Conservation (phyloP, 495 filamentous ascomycete genomes). For the Cercophora scortea region DNA sequence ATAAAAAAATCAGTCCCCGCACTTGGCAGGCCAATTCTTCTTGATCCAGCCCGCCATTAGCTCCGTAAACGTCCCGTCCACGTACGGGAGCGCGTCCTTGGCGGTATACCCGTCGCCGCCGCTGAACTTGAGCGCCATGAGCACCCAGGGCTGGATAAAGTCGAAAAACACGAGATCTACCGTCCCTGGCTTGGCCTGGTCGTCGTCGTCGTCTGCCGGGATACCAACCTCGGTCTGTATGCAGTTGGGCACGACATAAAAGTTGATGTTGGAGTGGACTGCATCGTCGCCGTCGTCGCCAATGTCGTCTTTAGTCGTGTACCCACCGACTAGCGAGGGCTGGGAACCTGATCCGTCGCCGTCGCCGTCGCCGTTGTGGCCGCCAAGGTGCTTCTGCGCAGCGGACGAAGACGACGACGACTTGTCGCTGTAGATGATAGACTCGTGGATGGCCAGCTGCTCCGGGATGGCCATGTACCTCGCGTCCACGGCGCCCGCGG, state of each 20-base stretch:
- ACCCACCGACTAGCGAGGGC: slow-evolving; percentile 58
- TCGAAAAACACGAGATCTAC: slow-evolving; percentile 88
- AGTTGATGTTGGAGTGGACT: slow-evolving; percentile 63
- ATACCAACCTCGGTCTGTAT: slow-evolving; percentile 60
- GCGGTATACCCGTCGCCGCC: slow-evolving; percentile 48
- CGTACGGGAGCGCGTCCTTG: slow-evolving; percentile 56
- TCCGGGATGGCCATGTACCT: slow-evolving; percentile 35
- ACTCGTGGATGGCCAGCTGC: slow-evolving; percentile 19
- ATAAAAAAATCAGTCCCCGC: too few relatives aligned
- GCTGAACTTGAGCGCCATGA: slow-evolving; percentile 61
- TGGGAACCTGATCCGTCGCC: slow-evolving; percentile 1
- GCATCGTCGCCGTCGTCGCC: slow-evolving; percentile 90
- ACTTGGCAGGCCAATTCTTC: slow-evolving; percentile 54
- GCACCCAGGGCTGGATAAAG: slow-evolving; percentile 75
- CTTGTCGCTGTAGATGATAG: slow-evolving; percentile 11
- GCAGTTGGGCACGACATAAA: slow-evolving; percentile 74
- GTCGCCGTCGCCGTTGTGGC: not conserved
- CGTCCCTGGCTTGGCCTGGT: slow-evolving; percentile 45
- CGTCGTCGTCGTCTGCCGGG: slow-evolving; percentile 28
- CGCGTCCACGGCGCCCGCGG: slow-evolving; percentile 17
- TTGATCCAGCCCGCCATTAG: slow-evolving; percentile 71
- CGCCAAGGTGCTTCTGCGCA: slow-evolving; percentile 22
- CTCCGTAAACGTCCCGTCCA: slow-evolving; percentile 63
- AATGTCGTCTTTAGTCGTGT: slow-evolving; percentile 81
- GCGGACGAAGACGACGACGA: not conserved